Base-by-base conservation (phyloP, 2,329 filamentous ascomycete species). In the Exophiala mesophila region DNA sequence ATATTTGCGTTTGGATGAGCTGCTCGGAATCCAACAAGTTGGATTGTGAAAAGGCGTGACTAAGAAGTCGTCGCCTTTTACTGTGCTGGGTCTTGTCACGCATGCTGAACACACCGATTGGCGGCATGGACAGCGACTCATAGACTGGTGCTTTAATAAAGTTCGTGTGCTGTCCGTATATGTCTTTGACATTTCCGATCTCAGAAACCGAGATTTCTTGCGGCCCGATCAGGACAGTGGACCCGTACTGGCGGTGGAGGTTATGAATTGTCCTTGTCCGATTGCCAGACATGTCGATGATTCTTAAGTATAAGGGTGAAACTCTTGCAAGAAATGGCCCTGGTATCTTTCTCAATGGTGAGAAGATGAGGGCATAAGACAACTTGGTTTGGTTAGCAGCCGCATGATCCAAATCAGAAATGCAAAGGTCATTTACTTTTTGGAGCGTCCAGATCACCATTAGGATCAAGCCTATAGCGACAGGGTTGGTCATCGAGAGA, bases 181-280 rank as follows among this genome's bases (percentile, higher is more conserved):
- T 69, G 1, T 73, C 72, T 33, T 73, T 54, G 16, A 65, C 65
- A 1, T 76, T 73, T 30, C 76, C 71, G 3, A 82, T 65, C 45
- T 74, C 76, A 56, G 82, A 80, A 24, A 87, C 70, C 26, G 80
- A 85, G 48, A 88, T 62, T 54, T 88, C 82, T 15, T 68, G 70
- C 0, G 83, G 83, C 0, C 71, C 79, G 1, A 87, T 62, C 29
- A 31, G 17, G 12, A 32, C 13, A 33, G 44, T 32, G 29, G 29
- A 5, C 5, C 29, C 29, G 29, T 31, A 31, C 17, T 31, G n/a
- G n/a, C 17, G 29, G 17, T 31, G 29, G 6, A 31, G 29, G n/a
- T 15, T 12, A 15, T 31, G 29, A 31, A 31, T 31, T 13, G 29
- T 31, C n/a, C 6, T 13, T 15, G 29, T 31, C 17, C 29, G 29